A percentile compares a stretch with the other conserved stretches of the same genome.
Conservation (phyloP, 2,329 filamentous ascomycete species). For the Fusarium mangiferae region DNA sequence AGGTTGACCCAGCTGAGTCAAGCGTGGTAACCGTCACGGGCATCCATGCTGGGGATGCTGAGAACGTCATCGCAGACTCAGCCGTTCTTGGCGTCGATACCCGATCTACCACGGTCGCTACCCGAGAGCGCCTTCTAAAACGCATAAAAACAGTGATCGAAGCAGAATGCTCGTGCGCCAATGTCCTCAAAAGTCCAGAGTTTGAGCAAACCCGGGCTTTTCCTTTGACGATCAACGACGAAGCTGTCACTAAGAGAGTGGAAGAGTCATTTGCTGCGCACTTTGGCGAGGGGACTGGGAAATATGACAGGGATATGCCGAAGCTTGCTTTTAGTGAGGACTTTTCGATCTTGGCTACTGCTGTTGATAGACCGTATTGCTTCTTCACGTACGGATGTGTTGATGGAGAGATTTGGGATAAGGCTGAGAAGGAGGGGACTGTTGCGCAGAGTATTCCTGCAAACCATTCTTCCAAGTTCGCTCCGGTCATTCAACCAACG, state of each 20-base stretch:
- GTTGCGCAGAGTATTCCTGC: constrained; percentile 34
- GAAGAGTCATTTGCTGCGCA: constrained; percentile 56
- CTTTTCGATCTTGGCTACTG: constrained; percentile 52
- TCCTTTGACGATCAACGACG: constrained; percentile 65
- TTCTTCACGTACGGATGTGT: constrained; percentile 40
- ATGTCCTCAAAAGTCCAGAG: constrained; percentile 54
- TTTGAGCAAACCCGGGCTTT: constrained; percentile 55
- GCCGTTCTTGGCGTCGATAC: constrained; percentile 55
- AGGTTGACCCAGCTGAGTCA: constrained; percentile 49
- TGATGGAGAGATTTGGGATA: constrained; percentile 28
- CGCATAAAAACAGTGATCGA: constrained; percentile 57
- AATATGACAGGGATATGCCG: constrained; percentile 51
- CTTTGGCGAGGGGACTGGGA: constrained; percentile 48
- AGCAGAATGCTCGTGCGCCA: constrained; percentile 63
- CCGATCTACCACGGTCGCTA: constrained; percentile 47
- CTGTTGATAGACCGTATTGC: constrained; percentile 23
- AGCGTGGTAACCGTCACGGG: constrained; percentile 57
- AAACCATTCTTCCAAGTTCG: constrained; percentile 43
- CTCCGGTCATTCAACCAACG: constrained; percentile 39
- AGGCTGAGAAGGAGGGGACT: constrained; percentile 13
- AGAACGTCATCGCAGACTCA: constrained; percentile 58
- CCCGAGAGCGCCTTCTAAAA: constrained; percentile 48
- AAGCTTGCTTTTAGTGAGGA: constrained; percentile 64
- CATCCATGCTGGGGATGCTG: constrained; percentile 53
- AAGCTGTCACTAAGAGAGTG: constrained; percentile 52